Evolutionary conservation across 768 basidiomycete genomes (phyloP).

Genomic region (Chalciporus chontae): DNA sequence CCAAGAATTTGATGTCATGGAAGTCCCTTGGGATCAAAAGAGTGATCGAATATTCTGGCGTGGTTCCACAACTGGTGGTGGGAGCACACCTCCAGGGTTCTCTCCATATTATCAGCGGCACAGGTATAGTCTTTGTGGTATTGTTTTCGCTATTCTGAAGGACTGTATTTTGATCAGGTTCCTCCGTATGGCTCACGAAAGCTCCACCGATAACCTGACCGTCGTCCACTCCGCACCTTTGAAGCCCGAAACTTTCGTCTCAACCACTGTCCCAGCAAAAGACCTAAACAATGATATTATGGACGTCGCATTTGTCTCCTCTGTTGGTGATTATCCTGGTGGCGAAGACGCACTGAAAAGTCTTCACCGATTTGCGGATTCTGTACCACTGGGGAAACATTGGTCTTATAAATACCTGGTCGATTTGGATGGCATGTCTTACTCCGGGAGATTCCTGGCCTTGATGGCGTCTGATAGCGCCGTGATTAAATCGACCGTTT

Average conservation of each 20-base stretch:
- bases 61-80: constrained; percentile 94
- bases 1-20: constrained; percentile 80
- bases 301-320: constrained; percentile 84
- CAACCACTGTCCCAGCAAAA: constrained; percentile 55
- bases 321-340: constrained; percentile 73
- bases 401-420: constrained; percentile 94
- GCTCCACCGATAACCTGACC: constrained; percentile 46
- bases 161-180: constrained; percentile 38
- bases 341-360: constrained; percentile 62
- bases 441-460: constrained; percentile 85
- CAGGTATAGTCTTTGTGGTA: constrained; percentile 41
- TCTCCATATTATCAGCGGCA: constrained; percentile 83
- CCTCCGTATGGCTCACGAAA: constrained; percentile 71
- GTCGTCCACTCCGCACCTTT: constrained; percentile 70
- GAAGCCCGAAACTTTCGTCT: constrained; percentile 51
- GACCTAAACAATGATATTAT: constrained; percentile 76
- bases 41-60: constrained; percentile 89
- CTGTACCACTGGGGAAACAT: constrained; percentile 78
- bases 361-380: constrained; percentile 66
- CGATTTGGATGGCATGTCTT: constrained; percentile 94
- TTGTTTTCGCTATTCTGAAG: neutral
- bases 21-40: constrained; percentile 87
- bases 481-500: constrained; percentile 87
- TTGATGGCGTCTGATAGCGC: constrained; percentile 85
- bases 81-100: constrained; percentile 82